Evolutionary conservation across 73 alveolate genomes (phyloP).

Genomic region (Tetrahymena thermophila): DNA sequence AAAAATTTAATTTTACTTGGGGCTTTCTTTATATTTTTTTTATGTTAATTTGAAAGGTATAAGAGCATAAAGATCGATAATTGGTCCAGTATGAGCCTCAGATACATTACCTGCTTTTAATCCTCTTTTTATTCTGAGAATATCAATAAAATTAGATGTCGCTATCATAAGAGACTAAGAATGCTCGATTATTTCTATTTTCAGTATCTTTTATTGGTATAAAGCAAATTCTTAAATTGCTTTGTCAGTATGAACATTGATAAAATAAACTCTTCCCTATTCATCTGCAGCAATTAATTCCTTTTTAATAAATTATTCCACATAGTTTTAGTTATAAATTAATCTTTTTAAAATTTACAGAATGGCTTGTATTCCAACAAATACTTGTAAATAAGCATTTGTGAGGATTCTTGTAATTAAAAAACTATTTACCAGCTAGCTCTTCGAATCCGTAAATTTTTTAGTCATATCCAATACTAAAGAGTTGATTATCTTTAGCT

Average conservation of each 20-base stretch:
- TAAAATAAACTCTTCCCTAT: constrained; percentile 68
- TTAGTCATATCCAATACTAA: constrained; percentile 77
- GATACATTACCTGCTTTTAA: constrained; percentile 67
- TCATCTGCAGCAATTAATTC: constrained; percentile 79
- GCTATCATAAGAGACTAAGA: constrained; percentile 50
- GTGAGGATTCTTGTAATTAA: constrained; percentile 70
- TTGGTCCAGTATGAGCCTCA: constrained; percentile 78
- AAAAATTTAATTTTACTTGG: constrained; percentile 38
- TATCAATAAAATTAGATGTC: constrained; percentile 61
- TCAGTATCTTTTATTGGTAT: constrained; percentile 44
- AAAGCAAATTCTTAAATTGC: constrained; percentile 59
- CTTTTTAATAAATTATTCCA: background rate
- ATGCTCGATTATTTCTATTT: constrained; percentile 52
- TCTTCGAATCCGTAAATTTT: constrained; percentile 75
- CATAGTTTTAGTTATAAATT: background rate
- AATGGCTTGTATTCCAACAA: constrained; percentile 24
- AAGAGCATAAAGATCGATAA: constrained; percentile 50
- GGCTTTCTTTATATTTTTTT: constrained; percentile 40
- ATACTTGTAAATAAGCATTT: constrained; percentile 62
- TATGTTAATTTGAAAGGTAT: constrained; percentile 47
- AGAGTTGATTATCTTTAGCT: constrained; percentile 70
- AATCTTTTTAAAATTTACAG: constrained; percentile 38
- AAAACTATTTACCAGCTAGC: constrained; percentile 64
- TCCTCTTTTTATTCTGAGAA: constrained; percentile 65
- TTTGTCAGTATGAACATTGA: constrained; percentile 80